Conservation (phyloP, 176 grass and related monocot species). For the Elymus sibiricus region DNA sequence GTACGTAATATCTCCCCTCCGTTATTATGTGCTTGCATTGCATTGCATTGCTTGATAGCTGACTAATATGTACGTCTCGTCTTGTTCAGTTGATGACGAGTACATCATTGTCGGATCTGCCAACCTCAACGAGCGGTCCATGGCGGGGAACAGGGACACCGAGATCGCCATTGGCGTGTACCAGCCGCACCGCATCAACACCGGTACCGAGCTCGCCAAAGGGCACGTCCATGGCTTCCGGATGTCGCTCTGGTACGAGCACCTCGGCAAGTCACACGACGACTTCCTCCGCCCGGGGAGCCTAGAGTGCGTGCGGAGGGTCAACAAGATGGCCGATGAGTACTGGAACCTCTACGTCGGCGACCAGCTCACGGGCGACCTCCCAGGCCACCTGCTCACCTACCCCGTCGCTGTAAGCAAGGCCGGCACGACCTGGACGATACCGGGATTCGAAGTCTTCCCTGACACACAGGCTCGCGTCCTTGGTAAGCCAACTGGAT, state of each 20-base stretch:
- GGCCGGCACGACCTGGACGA: constrained; percentile 13
- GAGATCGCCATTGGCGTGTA: constrained; percentile 62
- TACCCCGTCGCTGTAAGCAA: constrained; percentile 45
- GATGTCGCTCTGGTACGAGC: constrained; percentile 49
- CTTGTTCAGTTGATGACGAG: constrained; percentile 42
- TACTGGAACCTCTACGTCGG: constrained; percentile 58
- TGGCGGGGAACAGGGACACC: constrained; percentile 47
- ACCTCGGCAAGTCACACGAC: constrained; percentile 23
- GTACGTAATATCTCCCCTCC: constrained; percentile 19
- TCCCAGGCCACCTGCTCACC: constrained; percentile 55
- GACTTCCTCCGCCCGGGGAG: constrained; percentile 42
- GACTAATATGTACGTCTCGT: too few species aligned
- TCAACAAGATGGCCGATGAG: constrained; percentile 50
- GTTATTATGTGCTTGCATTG: too few species aligned
- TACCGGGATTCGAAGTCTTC: constrained; percentile 52
- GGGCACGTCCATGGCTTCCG: constrained; percentile 82
- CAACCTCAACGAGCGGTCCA: too few species aligned
- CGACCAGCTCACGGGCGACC: constrained; percentile 38
- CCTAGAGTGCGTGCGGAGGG: constrained; percentile 48
- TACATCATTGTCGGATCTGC: too few species aligned
- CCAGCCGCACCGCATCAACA: constrained; percentile 43
- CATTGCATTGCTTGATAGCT: too few species aligned
- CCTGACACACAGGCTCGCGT: constrained; percentile 59
- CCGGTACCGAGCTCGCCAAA: constrained; percentile 30
- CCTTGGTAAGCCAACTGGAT: constrained; percentile 43